phyloP scores from a whole-genome alignment of 805 yeast species.

The Ogataea corticis region DNA sequence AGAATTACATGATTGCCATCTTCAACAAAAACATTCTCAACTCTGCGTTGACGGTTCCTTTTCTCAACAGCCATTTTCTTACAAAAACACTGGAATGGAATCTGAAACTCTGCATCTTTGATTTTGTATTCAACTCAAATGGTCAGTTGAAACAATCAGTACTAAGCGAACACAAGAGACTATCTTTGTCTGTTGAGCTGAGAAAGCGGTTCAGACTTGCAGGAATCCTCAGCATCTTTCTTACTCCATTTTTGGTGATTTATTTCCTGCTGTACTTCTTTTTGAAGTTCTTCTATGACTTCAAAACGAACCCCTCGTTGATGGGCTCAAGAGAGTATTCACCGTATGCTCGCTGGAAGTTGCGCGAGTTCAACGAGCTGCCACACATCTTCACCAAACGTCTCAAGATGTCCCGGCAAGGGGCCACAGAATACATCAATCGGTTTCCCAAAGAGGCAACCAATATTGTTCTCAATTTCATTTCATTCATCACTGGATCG shows the following conservation, averaged over 20 bases:
- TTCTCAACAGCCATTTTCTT: conserved; percentile 40
- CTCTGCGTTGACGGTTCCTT: conserved; percentile 51
- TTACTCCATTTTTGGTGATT: conserved; percentile 83
- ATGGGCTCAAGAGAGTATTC: conserved; percentile 86
- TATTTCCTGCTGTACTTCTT: conserved; percentile 84
- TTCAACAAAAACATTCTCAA: conserved; percentile 77
- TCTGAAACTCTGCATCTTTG: conserved; percentile 80
- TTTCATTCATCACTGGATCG: conserved; percentile 81
- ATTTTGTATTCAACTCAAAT: conserved; percentile 76
- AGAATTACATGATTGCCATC: conserved; percentile 88
- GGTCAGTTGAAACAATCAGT: conserved; percentile 79
- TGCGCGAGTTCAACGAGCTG: conserved; percentile 90
- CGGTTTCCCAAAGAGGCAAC: conserved; percentile 86
- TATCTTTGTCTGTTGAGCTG: conserved; percentile 65
- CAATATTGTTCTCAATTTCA: conserved; percentile 55
- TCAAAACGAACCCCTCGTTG: conserved; percentile 81
- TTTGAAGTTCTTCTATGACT: conserved; percentile 90
- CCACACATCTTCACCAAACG: conserved; percentile 85
- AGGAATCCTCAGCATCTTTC: conserved; percentile 76
- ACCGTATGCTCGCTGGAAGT: conserved; percentile 92
- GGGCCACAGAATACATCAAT: conserved; percentile 80
- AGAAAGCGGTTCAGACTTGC: conserved; percentile 82
- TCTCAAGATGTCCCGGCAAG: conserved; percentile 69
- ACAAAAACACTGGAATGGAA: conserved; percentile 96
- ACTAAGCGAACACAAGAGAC: conserved; percentile 69